Percentiles rank a stretch among this genome's conserved stretches.
Conservation (phyloP, 2,329 filamentous ascomycete species). For the Fulvia fulva region DNA sequence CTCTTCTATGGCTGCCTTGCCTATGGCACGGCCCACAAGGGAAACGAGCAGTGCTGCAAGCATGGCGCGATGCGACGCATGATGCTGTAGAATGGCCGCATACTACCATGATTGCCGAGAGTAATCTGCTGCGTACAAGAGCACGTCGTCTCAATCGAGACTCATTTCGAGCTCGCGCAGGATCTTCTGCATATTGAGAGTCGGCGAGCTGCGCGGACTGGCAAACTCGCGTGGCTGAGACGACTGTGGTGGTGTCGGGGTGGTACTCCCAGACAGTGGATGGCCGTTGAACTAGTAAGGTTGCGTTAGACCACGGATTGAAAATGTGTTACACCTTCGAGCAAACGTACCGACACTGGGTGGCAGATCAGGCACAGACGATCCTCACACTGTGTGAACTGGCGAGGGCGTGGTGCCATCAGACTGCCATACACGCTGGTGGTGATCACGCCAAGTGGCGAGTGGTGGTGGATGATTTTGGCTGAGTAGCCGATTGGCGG, state of each 20-base stretch:
- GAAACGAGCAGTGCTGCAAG: not conserved
- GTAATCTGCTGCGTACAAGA: not conserved
- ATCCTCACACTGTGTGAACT: not conserved
- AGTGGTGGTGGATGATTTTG: constrained; percentile 1
- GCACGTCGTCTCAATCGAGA: not conserved
- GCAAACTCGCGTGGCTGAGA: not conserved
- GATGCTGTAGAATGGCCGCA: not conserved
- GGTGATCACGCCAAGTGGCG: not conserved
- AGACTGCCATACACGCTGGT: not conserved
- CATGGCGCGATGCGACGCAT: not conserved
- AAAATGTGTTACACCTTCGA: not conserved
- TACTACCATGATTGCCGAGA: not conserved
- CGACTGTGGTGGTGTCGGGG: not conserved
- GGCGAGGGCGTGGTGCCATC: not conserved
- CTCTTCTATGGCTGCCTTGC: not conserved
- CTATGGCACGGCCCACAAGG: not conserved
- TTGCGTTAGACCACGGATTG: not conserved
- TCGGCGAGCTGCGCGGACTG: not conserved
- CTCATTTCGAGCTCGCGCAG: not conserved
- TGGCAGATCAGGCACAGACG: not conserved
- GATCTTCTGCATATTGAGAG: not conserved
- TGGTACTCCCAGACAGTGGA: not conserved
- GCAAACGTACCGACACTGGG: not conserved
- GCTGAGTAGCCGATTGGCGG: constrained; percentile 10
- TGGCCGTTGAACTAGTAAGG: not conserved